These are phyloP conservation scores for Penicillium malachiteum DNA, from an alignment of 495 filamentous ascomycete species.

Conservation along the genomic window DNA sequence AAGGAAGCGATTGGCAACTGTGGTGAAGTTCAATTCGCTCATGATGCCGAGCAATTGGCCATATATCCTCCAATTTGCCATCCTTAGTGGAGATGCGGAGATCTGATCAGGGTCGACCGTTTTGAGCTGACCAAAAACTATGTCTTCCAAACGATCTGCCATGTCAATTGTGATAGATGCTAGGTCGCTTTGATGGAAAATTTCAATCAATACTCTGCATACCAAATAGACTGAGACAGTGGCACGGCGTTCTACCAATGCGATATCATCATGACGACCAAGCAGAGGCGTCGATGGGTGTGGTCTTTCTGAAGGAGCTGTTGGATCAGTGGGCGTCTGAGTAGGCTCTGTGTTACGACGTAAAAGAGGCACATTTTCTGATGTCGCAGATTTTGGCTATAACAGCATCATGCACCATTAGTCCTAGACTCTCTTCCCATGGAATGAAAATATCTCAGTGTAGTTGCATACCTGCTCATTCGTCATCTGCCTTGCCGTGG, in stretches of 20 bases:
- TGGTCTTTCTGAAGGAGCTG: constrained; percentile 24
- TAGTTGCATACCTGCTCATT: constrained; percentile 53
- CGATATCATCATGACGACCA: constrained; percentile 64
- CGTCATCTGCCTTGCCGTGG: constrained; percentile 56
- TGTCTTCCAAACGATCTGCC: constrained; percentile 85
- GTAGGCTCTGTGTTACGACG: constrained; percentile 57
- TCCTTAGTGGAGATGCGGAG: constrained; percentile 70
- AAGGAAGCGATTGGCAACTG: constrained; percentile 78
- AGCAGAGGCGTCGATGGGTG: constrained; percentile 37
- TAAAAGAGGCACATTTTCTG: constrained; percentile 41
- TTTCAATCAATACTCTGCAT: constrained; percentile 89
- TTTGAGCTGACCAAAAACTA: constrained; percentile 90
- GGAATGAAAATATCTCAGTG: neutral
- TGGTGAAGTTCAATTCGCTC: constrained; percentile 86
- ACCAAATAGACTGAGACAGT: constrained; percentile 93
- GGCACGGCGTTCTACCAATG: constrained; percentile 79
- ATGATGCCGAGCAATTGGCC: constrained; percentile 89
- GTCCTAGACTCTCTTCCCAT: neutral
- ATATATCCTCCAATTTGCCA: constrained; percentile 94
- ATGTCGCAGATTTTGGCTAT: constrained; percentile 27
- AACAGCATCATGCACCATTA: constrained; percentile 2
- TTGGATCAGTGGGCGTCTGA: constrained; percentile 31
- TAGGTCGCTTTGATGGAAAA: constrained; percentile 84
- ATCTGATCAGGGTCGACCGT: constrained; percentile 83
- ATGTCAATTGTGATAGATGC: constrained; percentile 80